A percentile compares a stretch with the other conserved stretches of the same genome.
Evolutionary conservation across 352 stramenopile species (phyloP).

Genomic region (Paralagenidium karlingii): DNA sequence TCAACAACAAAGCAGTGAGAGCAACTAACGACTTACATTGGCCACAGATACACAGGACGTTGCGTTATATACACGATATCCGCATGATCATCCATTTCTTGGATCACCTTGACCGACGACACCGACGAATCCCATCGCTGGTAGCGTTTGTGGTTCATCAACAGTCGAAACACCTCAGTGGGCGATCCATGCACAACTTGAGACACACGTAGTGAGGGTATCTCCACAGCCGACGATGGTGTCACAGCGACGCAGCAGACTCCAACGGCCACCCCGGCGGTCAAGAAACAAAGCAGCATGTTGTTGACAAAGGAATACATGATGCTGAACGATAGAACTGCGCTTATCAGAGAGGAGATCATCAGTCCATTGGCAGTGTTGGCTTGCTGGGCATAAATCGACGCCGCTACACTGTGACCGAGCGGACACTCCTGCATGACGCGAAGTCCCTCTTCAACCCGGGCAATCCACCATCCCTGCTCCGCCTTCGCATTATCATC

Average conservation of each 20-base stretch:
- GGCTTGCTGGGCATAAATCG: slow-evolving; percentile 69
- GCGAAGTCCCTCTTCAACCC: slow-evolving; percentile 64
- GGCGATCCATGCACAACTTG: slow-evolving; percentile 77
- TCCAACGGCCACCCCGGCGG: slow-evolving; percentile 37
- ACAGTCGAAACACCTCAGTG: slow-evolving; percentile 66
- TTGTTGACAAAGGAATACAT: slow-evolving; percentile 79
- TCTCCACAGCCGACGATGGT: slow-evolving; percentile 57
- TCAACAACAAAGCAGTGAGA: not conserved
- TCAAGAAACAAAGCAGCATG: slow-evolving; percentile 69
- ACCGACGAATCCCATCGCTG: slow-evolving; percentile 73
- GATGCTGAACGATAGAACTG: slow-evolving; percentile 70
- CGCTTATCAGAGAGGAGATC: slow-evolving; percentile 42
- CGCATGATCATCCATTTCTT: slow-evolving; percentile 81
- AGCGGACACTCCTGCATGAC: slow-evolving; percentile 82
- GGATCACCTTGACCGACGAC: slow-evolving; percentile 68
- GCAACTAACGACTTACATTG: too few species aligned
- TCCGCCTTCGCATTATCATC: slow-evolving; percentile 71
- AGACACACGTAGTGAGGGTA: slow-evolving; percentile 70
- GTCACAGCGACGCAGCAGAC: slow-evolving; percentile 66
- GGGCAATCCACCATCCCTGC: slow-evolving; percentile 76
- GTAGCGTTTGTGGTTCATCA: slow-evolving; percentile 79
- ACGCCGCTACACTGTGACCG: slow-evolving; percentile 63
- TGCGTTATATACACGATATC: slow-evolving; percentile 83
- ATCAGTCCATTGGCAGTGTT: slow-evolving; percentile 63
- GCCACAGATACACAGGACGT: slow-evolving; percentile 73